A percentile compares a stretch with the other conserved stretches of the same genome.
These are phyloP conservation scores for Stephanocyclus meneghinianus DNA, from an alignment of 352 stramenopile genomes.

Conservation along the genomic window DNA sequence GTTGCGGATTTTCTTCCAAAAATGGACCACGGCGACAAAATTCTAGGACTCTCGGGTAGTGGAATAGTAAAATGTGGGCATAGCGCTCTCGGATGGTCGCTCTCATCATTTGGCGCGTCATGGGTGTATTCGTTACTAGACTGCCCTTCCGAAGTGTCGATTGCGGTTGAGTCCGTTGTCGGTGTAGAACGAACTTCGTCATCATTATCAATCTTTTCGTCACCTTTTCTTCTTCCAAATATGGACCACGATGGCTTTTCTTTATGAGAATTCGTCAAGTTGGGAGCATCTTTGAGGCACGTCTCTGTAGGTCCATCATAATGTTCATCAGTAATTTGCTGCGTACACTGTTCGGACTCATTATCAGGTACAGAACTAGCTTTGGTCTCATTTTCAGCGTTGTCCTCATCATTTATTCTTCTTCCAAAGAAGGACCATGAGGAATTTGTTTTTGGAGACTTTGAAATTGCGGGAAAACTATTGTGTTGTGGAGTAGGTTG, in stretches of 20 bases:
- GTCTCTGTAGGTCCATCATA: not conserved
- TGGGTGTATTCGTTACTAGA: not conserved
- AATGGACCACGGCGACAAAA: conserved; percentile 3
- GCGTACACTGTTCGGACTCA: not conserved
- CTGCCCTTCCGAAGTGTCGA: not conserved
- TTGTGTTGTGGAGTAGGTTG: not conserved
- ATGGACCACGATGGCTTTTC: conserved; percentile 18
- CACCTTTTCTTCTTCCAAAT: conserved; percentile 17
- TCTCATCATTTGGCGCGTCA: not conserved
- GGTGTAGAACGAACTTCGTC: not conserved
- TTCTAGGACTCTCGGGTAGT: not conserved
- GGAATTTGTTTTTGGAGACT: conserved; percentile 9
- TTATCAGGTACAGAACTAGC: not conserved
- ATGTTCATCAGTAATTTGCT: not conserved
- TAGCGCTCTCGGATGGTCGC: not conserved
- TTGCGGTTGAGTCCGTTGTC: not conserved
- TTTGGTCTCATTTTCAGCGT: conserved; percentile 11
- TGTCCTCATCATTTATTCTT: conserved; percentile 8
- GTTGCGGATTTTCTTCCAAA: conserved; percentile 14
- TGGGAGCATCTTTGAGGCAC: not conserved
- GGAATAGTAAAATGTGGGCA: not conserved
- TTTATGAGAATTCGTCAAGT: not conserved
- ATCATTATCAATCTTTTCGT: not conserved
- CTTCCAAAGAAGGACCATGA: conserved; percentile 29
- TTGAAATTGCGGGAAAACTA: not conserved